Evolutionary conservation across 495 filamentous ascomycete genomes (phyloP), one percentile per base, ranked within the genome.

Genomic region (Pseudevernia furfuracea): DNA sequence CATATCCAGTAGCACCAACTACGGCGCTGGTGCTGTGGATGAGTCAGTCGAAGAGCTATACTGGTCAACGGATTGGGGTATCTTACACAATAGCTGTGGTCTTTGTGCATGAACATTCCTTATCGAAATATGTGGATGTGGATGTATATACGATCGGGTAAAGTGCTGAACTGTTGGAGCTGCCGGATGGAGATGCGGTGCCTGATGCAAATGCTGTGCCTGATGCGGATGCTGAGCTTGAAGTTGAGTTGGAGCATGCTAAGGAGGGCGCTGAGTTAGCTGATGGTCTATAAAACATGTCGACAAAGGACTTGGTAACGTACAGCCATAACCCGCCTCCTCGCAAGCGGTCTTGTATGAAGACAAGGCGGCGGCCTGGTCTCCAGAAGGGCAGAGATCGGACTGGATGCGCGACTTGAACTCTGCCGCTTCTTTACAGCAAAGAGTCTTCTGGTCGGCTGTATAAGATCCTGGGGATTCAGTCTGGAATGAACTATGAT

Each of bases 401-500:
- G 37, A 52, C 5, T 55, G 30, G 53, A 68, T 65, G 57, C 65
- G 65, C n/a, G 57, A 61, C 59, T 68, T 56, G 59, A 66, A 59
- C 52, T 68, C 59, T 34, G 64, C 34, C 4, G 67, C 63, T 49
- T 66, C 59, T 63, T 68, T 56, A 49, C 67, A 66, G 63, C 67
- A 68, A 5, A 68, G 41, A 21, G 67, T 68, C 48, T 68, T 58
- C 58, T 68, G 67, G 46, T 76, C 70, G 36, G 74, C 64, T 15
- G 76, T 74, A 62, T 75, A 64, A 10, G 34, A 30, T 3, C 52
- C 52, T 21, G 28, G 17, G 15, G 52, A 34, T 34, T 2, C 28
- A 17, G 52, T 55, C 36, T 68, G 57, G 57, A 76, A 71, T 17
- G 69, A 73, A 68, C 75, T 78, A 62, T 36, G 34, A 17, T n/a